Evolutionary conservation across 495 filamentous ascomycete genomes (phyloP), one percentile per base, ranked within the genome.

Genomic region (Rusavskia elegans): DNA sequence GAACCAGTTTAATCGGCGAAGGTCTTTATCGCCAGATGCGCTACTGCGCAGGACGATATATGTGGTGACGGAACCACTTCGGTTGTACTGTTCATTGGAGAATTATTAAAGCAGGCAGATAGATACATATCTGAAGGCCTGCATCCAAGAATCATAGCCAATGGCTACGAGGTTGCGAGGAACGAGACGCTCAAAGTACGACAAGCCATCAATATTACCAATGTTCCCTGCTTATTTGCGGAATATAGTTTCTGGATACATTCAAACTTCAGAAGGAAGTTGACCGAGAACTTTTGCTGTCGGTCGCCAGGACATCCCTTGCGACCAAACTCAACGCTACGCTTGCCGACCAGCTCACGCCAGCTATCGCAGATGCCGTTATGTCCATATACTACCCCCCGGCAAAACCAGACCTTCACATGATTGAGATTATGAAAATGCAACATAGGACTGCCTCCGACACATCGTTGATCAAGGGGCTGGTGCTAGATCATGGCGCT

Each of bases 351-450:
- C 84, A 84, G 62, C 84, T 98, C 39, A 95, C 87, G 20, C 87
- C 92, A 32, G 81, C 83, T 58, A 95, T 99, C 57, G 89, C 95
- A 60, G 92, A 99, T 66, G 85, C 92, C 50, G 92, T 97, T 44
- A 78, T 97, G 50, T 76, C 93, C 45, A 99, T 99, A 65, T 89
- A 95, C 71, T 75, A 84, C 62, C 67, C 88, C 27, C 86, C 87
- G 29, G 82, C 80, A 57, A 97, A 96, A 71, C 92, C 92, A 44
- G 92, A 99, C 66, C 68, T 99, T 55, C 90, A 97, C 69, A 99
- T 99, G 92, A 76, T 99, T 56, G 92, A 99, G 68, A 96, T 99
- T 58, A 97, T 97, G 93, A 96, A 93, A 64, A 99, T 99, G 92
- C 92, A 97, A 66, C 92, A 99, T 71, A 87, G 90, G 52, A 85